Conservation (phyloP, 805 yeast species). For the Saccharomycopsis fermentans region DNA sequence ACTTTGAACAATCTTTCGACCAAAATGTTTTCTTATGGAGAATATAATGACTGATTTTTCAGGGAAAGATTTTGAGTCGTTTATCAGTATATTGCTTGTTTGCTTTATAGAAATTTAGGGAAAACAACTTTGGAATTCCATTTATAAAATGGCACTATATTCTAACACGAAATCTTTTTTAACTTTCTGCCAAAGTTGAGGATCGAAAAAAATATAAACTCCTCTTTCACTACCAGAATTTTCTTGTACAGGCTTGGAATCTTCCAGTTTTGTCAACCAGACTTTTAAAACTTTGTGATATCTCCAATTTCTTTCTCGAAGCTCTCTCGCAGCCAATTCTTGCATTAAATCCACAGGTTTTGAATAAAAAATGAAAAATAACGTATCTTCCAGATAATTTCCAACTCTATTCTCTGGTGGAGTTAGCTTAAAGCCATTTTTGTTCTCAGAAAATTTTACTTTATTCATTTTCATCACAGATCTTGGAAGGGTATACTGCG, state of each 20-base stretch:
- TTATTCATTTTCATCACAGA: constrained; percentile 29
- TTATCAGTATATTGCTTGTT: too few species aligned
- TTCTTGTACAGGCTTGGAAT: constrained; percentile 75
- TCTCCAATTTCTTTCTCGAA: constrained; percentile 91
- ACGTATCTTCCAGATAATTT: constrained; percentile 75
- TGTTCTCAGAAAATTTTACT: constrained; percentile 8
- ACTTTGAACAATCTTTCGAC: too few species aligned
- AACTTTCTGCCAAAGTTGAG: constrained; percentile 91
- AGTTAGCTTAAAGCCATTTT: constrained; percentile 29
- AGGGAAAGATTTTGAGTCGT: too few species aligned
- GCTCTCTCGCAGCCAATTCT: constrained; percentile 86
- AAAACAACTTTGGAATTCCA: not conserved
- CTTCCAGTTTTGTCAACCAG: constrained; percentile 92
- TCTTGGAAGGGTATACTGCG: constrained; percentile 58
- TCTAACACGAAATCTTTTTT: constrained; percentile 56
- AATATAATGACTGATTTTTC: too few species aligned
- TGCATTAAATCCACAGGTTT: constrained; percentile 89
- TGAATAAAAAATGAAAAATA: constrained; percentile 87
- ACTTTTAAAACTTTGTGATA: constrained; percentile 92
- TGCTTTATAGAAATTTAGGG: not conserved
- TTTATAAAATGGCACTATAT: constrained; percentile 52
- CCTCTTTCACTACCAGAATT: constrained; percentile 81
- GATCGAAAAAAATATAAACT: constrained; percentile 88
- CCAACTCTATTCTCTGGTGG: constrained; percentile 35
- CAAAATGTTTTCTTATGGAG: too few species aligned